phyloP scores from a whole-genome alignment of 2,329 filamentous ascomycete genomes.

The Intubia oerlemansii region DNA sequence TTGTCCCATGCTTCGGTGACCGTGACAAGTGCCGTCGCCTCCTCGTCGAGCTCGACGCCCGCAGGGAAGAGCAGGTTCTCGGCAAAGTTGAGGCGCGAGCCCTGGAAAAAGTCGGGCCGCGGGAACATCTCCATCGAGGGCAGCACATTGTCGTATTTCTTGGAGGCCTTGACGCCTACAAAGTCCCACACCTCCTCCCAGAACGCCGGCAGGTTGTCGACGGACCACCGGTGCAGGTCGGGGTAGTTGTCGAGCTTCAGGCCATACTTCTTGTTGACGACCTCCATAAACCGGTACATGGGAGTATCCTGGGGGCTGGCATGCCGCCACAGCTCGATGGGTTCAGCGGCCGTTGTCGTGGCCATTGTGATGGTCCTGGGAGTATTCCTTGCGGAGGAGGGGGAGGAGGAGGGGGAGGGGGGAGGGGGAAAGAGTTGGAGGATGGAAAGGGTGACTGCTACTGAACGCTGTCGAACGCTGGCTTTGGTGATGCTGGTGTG shows the following conservation, averaged over 20 bases:
- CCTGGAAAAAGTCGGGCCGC: conserved; percentile 65
- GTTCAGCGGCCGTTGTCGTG: neutral
- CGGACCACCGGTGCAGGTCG: conserved; percentile 69
- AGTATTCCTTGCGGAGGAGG: too few species aligned
- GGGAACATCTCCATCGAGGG: conserved; percentile 56
- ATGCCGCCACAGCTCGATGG: conserved; percentile 43
- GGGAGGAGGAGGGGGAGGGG: too few species aligned
- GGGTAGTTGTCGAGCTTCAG: conserved; percentile 44
- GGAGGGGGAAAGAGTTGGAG: too few species aligned
- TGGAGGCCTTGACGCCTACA: conserved; percentile 51
- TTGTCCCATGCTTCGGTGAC: conserved; percentile 50
- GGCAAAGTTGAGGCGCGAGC: conserved; percentile 70
- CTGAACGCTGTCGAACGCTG: too few species aligned
- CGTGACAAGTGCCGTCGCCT: conserved; percentile 52
- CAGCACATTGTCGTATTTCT: conserved; percentile 46
- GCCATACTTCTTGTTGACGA: conserved; percentile 44
- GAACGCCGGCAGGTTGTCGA: conserved; percentile 52
- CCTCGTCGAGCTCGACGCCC: conserved; percentile 29
- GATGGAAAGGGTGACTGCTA: too few species aligned
- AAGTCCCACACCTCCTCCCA: conserved; percentile 78
- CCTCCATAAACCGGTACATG: conserved; percentile 51
- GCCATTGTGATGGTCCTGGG: neutral
- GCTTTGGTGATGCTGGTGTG: too few species aligned
- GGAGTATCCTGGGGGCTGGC: conserved; percentile 41
- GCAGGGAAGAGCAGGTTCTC: conserved; percentile 76